Percentiles rank a stretch among this genome's conserved stretches.
Conservation (phyloP, 805 yeast species). For the Saccharomycopsis amapae region DNA sequence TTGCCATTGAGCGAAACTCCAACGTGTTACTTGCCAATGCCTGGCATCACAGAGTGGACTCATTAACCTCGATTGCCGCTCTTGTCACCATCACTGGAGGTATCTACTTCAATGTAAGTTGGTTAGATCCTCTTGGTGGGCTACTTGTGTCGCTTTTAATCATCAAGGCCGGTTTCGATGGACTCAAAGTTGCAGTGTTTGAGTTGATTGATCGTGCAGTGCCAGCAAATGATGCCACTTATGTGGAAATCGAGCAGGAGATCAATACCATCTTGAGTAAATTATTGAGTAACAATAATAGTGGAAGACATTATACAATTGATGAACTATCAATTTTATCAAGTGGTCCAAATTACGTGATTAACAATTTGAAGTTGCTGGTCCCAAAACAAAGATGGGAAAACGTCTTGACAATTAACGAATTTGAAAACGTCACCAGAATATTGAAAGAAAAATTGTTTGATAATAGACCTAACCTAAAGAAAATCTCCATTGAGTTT, state of each 20-base stretch:
- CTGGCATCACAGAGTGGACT: constrained; percentile 97
- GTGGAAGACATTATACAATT: constrained; percentile 33
- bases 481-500: constrained; percentile 21
- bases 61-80: constrained; percentile 87
- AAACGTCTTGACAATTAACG: constrained; percentile 34
- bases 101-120: constrained; percentile 63
- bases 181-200: constrained; percentile 58
- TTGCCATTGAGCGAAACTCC: constrained; percentile 73
- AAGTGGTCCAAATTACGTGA: constrained; percentile 52
- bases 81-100: constrained; percentile 83
- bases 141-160: constrained; percentile 74
- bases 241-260: constrained; percentile 34
- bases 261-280: constrained; percentile 31
- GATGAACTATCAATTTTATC: constrained; percentile 41
- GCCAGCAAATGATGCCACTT: constrained; percentile 43
- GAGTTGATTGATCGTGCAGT: constrained; percentile 77
- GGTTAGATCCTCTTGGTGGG: constrained; percentile 93
- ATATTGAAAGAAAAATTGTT: constrained; percentile 17
- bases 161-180: constrained; percentile 75
- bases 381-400: constrained; percentile 42
- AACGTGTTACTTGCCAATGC: constrained; percentile 94
- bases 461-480: constrained; percentile 14
- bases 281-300: constrained; percentile 36
- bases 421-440: constrained; percentile 35
- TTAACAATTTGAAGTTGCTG: constrained; percentile 30